Percentiles rank a stretch among this genome's conserved stretches.
Evolutionary conservation across 805 yeast species (phyloP).

Genomic region (Ogataea saltuana): DNA sequence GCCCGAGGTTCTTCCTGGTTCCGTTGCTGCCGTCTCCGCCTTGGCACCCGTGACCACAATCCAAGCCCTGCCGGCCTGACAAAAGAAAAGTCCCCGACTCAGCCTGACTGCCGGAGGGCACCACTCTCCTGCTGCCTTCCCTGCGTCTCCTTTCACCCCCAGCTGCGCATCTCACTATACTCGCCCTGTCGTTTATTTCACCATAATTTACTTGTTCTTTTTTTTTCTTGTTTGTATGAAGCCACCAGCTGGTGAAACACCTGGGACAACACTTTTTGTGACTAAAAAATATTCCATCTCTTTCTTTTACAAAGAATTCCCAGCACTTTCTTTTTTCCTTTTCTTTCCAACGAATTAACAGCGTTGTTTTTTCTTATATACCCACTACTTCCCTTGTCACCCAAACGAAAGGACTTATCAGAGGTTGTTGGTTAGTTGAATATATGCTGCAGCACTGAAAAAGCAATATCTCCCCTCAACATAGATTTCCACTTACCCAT

Average conservation of each 20-base stretch:
- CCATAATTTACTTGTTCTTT: background rate
- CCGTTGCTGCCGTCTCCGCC: no score
- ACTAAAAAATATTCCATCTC: conserved; percentile 4
- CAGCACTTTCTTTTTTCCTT: conserved; percentile 7
- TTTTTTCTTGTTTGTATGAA: conserved; percentile 4
- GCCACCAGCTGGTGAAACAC: conserved; percentile 7
- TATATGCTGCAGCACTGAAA: background rate
- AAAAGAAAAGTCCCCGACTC: background rate
- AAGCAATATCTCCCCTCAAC: background rate
- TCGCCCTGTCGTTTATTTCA: conserved; percentile 3
- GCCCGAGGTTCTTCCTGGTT: no score
- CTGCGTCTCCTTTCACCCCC: background rate
- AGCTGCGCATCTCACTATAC: background rate
- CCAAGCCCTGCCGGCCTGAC: background rate
- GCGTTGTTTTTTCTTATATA: conserved; percentile 4
- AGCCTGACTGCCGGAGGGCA: background rate
- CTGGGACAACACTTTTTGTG: conserved; percentile 1
- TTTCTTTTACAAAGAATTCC: conserved; percentile 1
- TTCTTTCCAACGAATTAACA: conserved; percentile 3
- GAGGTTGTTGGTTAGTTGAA: background rate
- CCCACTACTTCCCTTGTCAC: background rate
- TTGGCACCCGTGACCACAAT: background rate
- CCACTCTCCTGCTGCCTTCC: background rate
- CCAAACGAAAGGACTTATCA: background rate
- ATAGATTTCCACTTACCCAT: background rate